phyloP scores from a whole-genome alignment of 1,284 basidiomycete genomes.

The Trichosporon faecale region DNA sequence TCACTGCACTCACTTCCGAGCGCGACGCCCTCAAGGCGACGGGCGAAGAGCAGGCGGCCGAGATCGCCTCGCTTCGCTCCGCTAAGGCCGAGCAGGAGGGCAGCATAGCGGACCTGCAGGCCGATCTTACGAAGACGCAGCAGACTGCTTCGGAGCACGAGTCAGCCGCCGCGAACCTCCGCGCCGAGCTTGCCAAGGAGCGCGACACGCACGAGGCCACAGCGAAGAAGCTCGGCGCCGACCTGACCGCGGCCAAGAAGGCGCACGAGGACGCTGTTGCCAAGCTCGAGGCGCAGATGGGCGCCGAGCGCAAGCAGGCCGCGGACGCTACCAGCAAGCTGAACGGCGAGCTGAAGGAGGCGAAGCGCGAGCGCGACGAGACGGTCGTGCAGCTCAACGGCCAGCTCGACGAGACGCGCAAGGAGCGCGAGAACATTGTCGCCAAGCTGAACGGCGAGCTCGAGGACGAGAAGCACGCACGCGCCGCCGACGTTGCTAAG shows the following conservation, averaged over 20 bases:
- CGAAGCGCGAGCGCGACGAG: slow-evolving; percentile 7
- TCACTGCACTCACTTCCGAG: slow-evolving; percentile 11
- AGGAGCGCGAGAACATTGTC: slow-evolving; percentile 13
- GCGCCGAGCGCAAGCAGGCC: slow-evolving; percentile 7
- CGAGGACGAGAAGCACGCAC: slow-evolving; percentile 10
- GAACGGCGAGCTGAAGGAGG: slow-evolving; percentile 1
- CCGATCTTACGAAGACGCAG: slow-evolving; percentile 14
- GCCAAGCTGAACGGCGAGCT: slow-evolving; percentile 19
- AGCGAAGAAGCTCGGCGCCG: not conserved
- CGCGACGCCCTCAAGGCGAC: not conserved
- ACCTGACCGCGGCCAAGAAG: not conserved
- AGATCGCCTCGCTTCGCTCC: not conserved
- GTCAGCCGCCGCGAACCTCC: not conserved
- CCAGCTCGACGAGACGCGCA: slow-evolving; percentile 14
- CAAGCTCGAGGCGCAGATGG: slow-evolving; percentile 4
- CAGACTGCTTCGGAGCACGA: not conserved
- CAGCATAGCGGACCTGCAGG: slow-evolving; percentile 11
- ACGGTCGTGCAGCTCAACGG: slow-evolving; percentile 13
- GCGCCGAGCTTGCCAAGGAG: slow-evolving; percentile 2
- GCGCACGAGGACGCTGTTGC: slow-evolving; percentile 9
- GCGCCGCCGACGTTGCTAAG: slow-evolving; percentile 34
- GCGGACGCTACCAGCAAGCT: not conserved
- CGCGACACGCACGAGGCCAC: slow-evolving; percentile 1
- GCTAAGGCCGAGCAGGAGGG: slow-evolving; percentile 3
- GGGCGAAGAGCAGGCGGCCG: slow-evolving; percentile 12